These are phyloP conservation scores for Fusarium sp. DNA, from an alignment of 2,329 filamentous ascomycete genomes.

Conservation along the genomic window DNA sequence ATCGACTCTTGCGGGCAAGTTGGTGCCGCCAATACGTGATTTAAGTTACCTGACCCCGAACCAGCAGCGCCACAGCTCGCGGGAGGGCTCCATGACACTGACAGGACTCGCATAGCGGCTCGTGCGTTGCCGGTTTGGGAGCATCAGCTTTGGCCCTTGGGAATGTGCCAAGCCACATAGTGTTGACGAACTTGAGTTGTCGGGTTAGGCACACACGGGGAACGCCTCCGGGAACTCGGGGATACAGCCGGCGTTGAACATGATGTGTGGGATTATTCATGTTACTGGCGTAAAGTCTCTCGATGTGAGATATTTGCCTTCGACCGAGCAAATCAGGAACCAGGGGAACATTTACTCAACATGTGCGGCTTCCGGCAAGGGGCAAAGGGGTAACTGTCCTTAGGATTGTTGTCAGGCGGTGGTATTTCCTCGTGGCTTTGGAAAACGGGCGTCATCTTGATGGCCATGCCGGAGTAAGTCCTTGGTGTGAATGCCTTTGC, in stretches of 20 bases:
- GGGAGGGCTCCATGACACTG: conserved; percentile 12
- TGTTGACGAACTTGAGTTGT: background rate
- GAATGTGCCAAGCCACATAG: conserved; percentile 38
- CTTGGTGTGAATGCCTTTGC: background rate
- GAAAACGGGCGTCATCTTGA: background rate
- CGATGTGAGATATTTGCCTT: background rate
- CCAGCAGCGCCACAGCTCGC: conserved; percentile 21
- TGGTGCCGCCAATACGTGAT: background rate
- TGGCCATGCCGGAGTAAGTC: background rate
- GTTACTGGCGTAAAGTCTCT: background rate
- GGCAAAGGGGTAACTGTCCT: background rate
- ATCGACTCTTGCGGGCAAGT: conserved; percentile 3
- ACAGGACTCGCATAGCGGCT: conserved; percentile 30
- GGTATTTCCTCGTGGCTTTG: background rate
- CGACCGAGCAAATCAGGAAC: background rate
- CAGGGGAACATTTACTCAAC: background rate
- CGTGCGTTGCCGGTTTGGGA: conserved; percentile 19
- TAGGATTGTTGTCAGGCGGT: background rate
- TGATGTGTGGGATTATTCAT: background rate
- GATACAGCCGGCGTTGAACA: background rate
- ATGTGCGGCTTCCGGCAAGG: background rate
- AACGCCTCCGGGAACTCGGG: background rate
- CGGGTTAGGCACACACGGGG: conserved; percentile 6
- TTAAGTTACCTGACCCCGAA: background rate
- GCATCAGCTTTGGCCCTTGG: conserved; percentile 12